A percentile compares a stretch with the other conserved stretches of the same genome.
phyloP scores from a whole-genome alignment of 257 asterid species.

The Leptodermis oblonga region DNA sequence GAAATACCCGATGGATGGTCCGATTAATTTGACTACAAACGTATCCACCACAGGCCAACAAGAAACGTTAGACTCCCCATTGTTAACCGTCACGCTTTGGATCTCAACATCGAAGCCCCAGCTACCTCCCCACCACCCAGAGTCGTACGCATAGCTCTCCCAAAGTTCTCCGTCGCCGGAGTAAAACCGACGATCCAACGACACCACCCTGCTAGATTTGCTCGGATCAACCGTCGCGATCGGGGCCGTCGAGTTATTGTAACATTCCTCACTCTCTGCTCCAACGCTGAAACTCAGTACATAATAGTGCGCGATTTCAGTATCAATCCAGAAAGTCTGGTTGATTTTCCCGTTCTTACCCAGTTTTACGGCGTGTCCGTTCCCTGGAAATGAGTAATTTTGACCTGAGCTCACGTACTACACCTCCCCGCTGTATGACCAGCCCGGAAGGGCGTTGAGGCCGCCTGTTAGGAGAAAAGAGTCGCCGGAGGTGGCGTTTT shows the following conservation, averaged over 20 bases:
- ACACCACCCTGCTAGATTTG: not conserved
- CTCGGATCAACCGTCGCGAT: not conserved
- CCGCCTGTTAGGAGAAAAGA: not conserved
- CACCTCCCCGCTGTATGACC: slow-evolving; percentile 3
- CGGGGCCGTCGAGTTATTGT: not conserved
- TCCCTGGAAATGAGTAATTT: not conserved
- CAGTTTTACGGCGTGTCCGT: not conserved
- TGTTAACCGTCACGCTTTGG: not conserved
- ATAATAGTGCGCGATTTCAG: not conserved
- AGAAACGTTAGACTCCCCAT: not conserved
- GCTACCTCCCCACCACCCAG: not conserved
- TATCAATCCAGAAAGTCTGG: not conserved
- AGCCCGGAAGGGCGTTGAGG: not conserved
- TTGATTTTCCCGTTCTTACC: slow-evolving; percentile 1
- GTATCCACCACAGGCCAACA: not conserved
- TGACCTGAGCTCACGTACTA: slow-evolving; percentile 1
- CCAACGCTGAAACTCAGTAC: not conserved
- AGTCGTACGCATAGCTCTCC: not conserved
- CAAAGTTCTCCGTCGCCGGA: not conserved
- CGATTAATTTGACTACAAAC: not conserved
- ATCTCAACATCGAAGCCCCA: not conserved
- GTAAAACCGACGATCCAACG: not conserved
- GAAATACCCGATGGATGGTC: not conserved
- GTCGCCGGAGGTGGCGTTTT: not conserved
- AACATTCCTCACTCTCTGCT: slow-evolving; percentile 2